Evolutionary conservation across 192 early-diverging fungal genomes (phyloP), one percentile per base, ranked within the genome.

Genomic region (Jimgerdemannia lactiflua): DNA sequence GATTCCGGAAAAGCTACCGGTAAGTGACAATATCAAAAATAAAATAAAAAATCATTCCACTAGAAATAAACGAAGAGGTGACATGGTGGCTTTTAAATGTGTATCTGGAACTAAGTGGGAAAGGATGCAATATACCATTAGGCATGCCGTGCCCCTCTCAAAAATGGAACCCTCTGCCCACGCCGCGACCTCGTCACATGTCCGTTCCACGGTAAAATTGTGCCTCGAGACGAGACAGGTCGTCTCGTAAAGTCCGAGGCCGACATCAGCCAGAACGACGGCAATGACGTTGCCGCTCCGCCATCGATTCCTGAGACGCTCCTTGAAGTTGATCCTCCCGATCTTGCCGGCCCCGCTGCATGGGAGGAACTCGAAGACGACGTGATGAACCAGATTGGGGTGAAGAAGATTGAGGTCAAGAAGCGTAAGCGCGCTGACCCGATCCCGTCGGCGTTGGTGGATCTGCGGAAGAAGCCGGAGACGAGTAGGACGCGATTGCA

Each of bases 121-220:
- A 29, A 29, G 29, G 29, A 29, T 29, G 29, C 29, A 29, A 29
- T 29, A 29, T 29, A 29, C 29, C 29, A 29, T 0, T 70, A 86
- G 86, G 88, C 88, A 3, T 93, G 92, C 67, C 83, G 89, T 10
- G 88, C 85, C 18, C 90, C 92, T 18, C 75, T 93, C 59, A 84
- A 80, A 20, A 88, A 82, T 71, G 90, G 92, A 7, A 77, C 79
- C 59, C 80, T 93, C 29, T 93, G 92, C 70, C 86, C 86, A 39
- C 79, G 92, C 9, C 83, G 88, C 19, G 92, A 93, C 71, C 75
- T 93, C 44, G 83, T 89, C 3, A 87, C 85, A 39, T 93, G 92
- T 72, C 92, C 92, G 7, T 89, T 88, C 63, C 92, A 93, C 75
- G 92, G 92, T 0, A 72, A 64, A 14, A 81, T 91, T 18, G 77